phyloP scores from a whole-genome alignment of 1,284 basidiomycete genomes.

The Trametes hirsuta region DNA sequence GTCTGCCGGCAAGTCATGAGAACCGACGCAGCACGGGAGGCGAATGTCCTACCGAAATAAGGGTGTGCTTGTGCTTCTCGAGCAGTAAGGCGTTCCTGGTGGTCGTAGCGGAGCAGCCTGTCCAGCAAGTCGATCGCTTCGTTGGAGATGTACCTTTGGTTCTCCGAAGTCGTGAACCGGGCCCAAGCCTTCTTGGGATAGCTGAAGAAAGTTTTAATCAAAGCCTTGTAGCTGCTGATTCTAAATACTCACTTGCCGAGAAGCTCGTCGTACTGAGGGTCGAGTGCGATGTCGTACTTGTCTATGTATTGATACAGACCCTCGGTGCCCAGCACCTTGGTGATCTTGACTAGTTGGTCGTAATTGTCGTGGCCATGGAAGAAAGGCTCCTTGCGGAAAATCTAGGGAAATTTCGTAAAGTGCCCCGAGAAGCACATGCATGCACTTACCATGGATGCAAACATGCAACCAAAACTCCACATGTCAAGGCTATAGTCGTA shows the following conservation, averaged over 20 bases:
- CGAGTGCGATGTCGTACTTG: constrained; percentile 93
- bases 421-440: neutral
- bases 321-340: constrained; percentile 96
- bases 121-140: constrained; percentile 98
- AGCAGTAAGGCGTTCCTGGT: constrained; percentile 95
- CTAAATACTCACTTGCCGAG: constrained; percentile 64
- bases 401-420: constrained; percentile 51
- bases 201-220: constrained; percentile 42
- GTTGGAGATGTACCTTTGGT: constrained; percentile 97
- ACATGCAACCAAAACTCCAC: constrained; percentile 99
- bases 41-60: constrained; percentile 73
- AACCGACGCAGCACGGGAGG: constrained; percentile 21
- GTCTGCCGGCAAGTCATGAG: constrained; percentile 44
- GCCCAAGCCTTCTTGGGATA: constrained; percentile 96
- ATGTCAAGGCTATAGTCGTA: constrained; percentile 97
- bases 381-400: constrained; percentile 99
- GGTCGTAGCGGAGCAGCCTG: constrained; percentile 94
- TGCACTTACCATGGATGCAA: constrained; percentile 88
- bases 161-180: constrained; percentile 91
- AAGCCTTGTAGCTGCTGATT: neutral
- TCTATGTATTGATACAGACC: constrained; percentile 91
- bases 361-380: constrained; percentile 99
- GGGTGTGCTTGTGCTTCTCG: constrained; percentile 87
- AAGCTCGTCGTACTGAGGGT: constrained; percentile 89
- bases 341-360: constrained; percentile 98